These are phyloP conservation scores for Carnegiea gigantea DNA, from an alignment of 179 eudicot species.

Conservation along the genomic window DNA sequence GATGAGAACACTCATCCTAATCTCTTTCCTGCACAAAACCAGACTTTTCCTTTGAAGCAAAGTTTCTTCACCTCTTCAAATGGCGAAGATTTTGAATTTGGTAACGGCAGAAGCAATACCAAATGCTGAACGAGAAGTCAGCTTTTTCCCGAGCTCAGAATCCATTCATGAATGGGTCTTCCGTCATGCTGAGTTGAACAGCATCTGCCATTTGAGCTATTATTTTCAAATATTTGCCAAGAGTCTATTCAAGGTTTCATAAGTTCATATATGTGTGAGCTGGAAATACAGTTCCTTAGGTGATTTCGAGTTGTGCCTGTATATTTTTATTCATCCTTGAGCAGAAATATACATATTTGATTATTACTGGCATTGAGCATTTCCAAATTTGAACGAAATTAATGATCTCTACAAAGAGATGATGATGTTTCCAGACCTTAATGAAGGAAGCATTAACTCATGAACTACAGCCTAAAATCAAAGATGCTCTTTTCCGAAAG, in stretches of 20 bases:
- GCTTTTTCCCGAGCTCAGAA: conserved; percentile 24
- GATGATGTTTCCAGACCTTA: too few species aligned
- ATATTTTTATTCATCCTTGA: background rate
- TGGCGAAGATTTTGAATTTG: conserved; percentile 29
- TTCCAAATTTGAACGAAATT: too few species aligned
- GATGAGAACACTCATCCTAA: conserved; percentile 76
- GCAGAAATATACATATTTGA: too few species aligned
- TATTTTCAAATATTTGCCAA: background rate
- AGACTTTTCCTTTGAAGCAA: conserved; percentile 4
- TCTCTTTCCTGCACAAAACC: conserved; percentile 37
- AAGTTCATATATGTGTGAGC: background rate
- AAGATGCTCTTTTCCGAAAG: too few species aligned
- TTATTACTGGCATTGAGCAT: too few species aligned
- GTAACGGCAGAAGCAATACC: conserved; percentile 10
- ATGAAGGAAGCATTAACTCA: too few species aligned
- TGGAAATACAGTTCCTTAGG: background rate
- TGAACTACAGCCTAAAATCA: too few species aligned
- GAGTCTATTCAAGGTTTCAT: background rate
- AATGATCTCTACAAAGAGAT: too few species aligned
- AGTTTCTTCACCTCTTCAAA: conserved; percentile 19
- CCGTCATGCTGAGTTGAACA: background rate
- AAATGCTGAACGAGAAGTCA: background rate
- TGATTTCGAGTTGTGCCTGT: background rate
- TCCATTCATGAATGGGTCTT: conserved; percentile 26
- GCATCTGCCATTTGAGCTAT: background rate